Evolutionary conservation across 345 rosid species (phyloP).

Genomic region (Salix dunnii): DNA sequence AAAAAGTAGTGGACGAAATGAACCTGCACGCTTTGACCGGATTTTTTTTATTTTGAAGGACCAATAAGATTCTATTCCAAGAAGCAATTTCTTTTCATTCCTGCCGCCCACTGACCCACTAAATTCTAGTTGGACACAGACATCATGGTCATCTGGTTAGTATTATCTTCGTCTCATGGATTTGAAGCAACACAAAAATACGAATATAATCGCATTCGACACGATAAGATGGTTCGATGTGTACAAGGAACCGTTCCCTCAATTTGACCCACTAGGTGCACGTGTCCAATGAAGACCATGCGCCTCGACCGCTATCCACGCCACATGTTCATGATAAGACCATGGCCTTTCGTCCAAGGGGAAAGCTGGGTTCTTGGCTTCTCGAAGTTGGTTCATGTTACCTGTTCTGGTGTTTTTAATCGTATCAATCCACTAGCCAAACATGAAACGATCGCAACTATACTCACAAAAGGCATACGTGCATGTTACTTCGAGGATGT

Average conservation of each 20-base stretch:
- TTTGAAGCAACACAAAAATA: not conserved
- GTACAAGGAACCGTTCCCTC: not conserved
- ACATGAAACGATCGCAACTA: not conserved
- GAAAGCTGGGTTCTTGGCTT: slow-evolving; percentile 11
- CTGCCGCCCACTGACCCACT: not conserved
- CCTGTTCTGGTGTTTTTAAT: not conserved
- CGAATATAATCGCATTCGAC: not conserved
- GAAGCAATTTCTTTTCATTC: not conserved
- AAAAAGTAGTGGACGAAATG: not conserved
- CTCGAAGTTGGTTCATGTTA: not conserved
- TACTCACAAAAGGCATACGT: not conserved
- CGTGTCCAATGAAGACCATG: not conserved
- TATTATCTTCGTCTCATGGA: not conserved
- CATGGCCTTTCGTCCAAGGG: not conserved
- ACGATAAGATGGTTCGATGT: not conserved
- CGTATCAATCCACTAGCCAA: not conserved
- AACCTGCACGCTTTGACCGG: not conserved
- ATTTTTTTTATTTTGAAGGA: not conserved
- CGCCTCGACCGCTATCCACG: not conserved
- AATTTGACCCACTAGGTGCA: not conserved
- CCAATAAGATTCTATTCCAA: not conserved
- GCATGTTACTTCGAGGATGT: not conserved
- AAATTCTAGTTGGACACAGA: not conserved
- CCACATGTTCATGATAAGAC: slow-evolving; percentile 9
- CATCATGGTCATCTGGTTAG: not conserved